Base-by-base conservation (phyloP, 1,284 basidiomycete species). In the Termitomyces sp. region DNA sequence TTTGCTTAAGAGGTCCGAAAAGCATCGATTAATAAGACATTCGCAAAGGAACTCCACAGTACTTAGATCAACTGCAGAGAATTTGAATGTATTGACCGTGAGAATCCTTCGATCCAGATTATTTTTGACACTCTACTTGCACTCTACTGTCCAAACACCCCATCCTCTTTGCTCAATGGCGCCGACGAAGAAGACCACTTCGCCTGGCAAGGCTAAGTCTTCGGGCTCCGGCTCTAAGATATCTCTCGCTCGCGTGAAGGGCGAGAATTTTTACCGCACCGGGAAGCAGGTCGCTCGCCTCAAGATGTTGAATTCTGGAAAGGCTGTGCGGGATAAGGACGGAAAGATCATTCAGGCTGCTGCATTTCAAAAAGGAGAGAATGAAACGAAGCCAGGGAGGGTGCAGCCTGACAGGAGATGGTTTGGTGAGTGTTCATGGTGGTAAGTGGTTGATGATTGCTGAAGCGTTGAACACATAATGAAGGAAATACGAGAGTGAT, bases 401-500 rank as follows among this genome's bases (percentile, higher is more conserved):
- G 91, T 97, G 30, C 90, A 94, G 72, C 90, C 94, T 57, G 95
- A 97, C 77, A 77, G 92, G 55, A 73, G 93, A 62, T 97, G 94
- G 94, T 97, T 97, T 64, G 94, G 93, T 94, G 64, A 63, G 88
- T 79, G 38, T 46, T 38, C 54, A 52, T 48, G 5, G 39, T 60
- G 28, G 28, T 39, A 42, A 44, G 14, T 43, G 28, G 43, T 28
- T 33, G 31, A 46, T 43, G 62, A 31, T 39, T 19, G 13, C 16
- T 49, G 34, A 18, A 46, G 6, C 3, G 16, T 26, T 37, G n/a
- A 28, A 37, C 26, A 14, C 9, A 3, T 24, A 5, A 2, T 24
- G 5, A 46, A 94, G 91, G 95, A 44, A 99, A 99, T 73, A 99
- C 97, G 10, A 80, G 97, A 65, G 96, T 98, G 49, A 98, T 99